Evolutionary conservation across 2,329 filamentous ascomycete genomes (phyloP).

Genomic region (Cladosporium sp.): DNA sequence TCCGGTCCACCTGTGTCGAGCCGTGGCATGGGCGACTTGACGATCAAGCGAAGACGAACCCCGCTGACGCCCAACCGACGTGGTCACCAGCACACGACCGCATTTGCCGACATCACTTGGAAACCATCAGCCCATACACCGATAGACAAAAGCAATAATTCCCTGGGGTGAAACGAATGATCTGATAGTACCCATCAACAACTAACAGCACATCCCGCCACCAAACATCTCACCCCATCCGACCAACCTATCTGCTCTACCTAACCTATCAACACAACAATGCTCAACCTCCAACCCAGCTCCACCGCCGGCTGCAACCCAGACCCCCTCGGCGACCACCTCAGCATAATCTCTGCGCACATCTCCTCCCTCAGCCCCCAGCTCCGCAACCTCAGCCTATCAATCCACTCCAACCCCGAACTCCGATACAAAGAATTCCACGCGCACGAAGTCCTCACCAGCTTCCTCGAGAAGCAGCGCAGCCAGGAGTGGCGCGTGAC

Average conservation of each 20-base stretch:
- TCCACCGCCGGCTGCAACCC: neutral
- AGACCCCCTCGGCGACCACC: neutral
- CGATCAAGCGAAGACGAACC: no score
- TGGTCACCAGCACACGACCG: no score
- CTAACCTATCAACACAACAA: neutral
- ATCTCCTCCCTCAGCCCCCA: conserved; percentile 35
- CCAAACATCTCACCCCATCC: neutral
- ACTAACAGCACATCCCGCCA: neutral
- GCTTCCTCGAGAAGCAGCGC: conserved; percentile 39
- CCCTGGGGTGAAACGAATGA: no score
- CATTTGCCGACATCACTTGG: no score
- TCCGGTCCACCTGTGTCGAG: no score
- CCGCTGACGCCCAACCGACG: no score
- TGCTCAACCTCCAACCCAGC: neutral
- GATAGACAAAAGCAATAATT: no score
- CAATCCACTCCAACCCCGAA: conserved; percentile 49
- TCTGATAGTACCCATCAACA: no score
- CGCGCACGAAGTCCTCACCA: conserved; percentile 46
- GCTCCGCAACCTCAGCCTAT: conserved; percentile 44
- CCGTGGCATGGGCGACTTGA: no score
- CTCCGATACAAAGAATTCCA: conserved; percentile 44
- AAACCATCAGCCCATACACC: no score
- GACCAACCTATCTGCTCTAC: neutral
- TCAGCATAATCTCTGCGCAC: conserved; percentile 31
- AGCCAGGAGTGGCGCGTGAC: conserved; percentile 17